phyloP scores from a whole-genome alignment of 2,329 filamentous ascomycete genomes.

The Drechmeria coniospora region DNA sequence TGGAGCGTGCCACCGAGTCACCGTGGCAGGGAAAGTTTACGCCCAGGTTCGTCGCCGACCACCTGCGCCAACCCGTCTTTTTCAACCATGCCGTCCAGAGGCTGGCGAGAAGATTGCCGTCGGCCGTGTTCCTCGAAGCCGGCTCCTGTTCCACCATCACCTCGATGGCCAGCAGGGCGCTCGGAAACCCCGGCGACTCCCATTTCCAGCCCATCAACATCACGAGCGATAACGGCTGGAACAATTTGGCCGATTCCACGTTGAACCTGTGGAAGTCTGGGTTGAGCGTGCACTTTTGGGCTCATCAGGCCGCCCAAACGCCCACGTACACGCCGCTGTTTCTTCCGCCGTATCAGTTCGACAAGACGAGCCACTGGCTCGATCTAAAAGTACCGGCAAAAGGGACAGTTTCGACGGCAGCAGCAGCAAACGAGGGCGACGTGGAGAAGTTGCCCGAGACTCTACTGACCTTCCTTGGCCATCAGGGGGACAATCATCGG shows the following conservation, averaged over 20 bases:
- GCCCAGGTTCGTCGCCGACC: slow-evolving; percentile 13
- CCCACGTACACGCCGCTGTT: slow-evolving; percentile 8
- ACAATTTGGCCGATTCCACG: slow-evolving; percentile 11
- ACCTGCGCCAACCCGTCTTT: slow-evolving; percentile 28
- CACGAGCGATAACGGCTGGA: background rate
- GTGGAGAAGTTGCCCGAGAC: background rate
- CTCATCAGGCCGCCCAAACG: slow-evolving; percentile 14
- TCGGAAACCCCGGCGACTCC: slow-evolving; percentile 3
- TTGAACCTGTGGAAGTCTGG: slow-evolving; percentile 25
- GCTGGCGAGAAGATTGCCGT: slow-evolving; percentile 13
- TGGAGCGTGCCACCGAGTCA: slow-evolving; percentile 4
- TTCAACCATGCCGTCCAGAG: slow-evolving; percentile 26
- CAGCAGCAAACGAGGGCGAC: background rate
- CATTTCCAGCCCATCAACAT: slow-evolving; percentile 3
- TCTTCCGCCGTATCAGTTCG: slow-evolving; percentile 28
- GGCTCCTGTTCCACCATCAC: slow-evolving; percentile 22
- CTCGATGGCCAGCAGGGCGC: slow-evolving; percentile 15
- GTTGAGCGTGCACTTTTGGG: slow-evolving; percentile 20
- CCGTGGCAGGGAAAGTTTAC: background rate
- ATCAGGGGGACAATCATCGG: background rate
- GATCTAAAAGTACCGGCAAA: slow-evolving; percentile 10
- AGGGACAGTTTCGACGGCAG: slow-evolving; percentile 1
- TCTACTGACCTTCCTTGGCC: background rate
- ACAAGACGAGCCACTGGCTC: slow-evolving; percentile 23
- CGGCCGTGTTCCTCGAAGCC: slow-evolving; percentile 19